Evolutionary conservation across 495 filamentous ascomycete species (phyloP).

Genomic region (Aspergillus heteromorphus): DNA sequence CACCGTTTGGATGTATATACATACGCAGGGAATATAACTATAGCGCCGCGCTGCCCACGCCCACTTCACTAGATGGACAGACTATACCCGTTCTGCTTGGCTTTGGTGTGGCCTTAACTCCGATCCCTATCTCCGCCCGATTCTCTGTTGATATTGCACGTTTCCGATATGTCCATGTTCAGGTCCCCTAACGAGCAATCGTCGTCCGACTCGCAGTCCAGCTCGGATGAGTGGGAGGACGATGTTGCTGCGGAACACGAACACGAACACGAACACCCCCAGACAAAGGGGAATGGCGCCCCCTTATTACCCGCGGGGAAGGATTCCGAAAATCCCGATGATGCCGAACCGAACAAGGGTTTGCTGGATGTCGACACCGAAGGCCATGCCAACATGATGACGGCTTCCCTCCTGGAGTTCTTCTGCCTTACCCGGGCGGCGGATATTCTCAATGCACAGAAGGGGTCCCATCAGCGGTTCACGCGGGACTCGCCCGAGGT

Average conservation of each 20-base stretch:
- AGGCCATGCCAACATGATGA: constrained; percentile 41
- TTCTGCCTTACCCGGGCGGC: constrained; percentile 41
- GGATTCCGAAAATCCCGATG: constrained; percentile 13
- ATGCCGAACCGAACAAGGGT: constrained; percentile 21
- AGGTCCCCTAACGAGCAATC: constrained; percentile 35
- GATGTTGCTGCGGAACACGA: constrained; percentile 2
- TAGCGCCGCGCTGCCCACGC: background rate
- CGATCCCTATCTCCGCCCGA: background rate
- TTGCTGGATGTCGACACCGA: constrained; percentile 26
- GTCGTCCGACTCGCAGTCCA: constrained; percentile 35
- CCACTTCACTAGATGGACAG: constrained; percentile 16
- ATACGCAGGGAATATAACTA: background rate
- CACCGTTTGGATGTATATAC: background rate
- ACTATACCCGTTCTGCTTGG: constrained; percentile 3
- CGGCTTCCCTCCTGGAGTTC: constrained; percentile 40
- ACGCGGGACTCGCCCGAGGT: constrained; percentile 42
- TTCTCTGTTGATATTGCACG: background rate
- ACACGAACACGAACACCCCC: background rate
- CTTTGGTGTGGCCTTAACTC: constrained; percentile 1
- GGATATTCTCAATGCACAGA: constrained; percentile 40
- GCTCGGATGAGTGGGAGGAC: constrained; percentile 19
- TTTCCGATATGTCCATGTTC: constrained; percentile 42
- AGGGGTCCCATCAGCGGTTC: constrained; percentile 26
- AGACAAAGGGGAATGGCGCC: constrained; percentile 2
- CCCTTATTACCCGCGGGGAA: constrained; percentile 1